phyloP scores from a whole-genome alignment of 495 filamentous ascomycete genomes.

The Podospora fimiseda region DNA sequence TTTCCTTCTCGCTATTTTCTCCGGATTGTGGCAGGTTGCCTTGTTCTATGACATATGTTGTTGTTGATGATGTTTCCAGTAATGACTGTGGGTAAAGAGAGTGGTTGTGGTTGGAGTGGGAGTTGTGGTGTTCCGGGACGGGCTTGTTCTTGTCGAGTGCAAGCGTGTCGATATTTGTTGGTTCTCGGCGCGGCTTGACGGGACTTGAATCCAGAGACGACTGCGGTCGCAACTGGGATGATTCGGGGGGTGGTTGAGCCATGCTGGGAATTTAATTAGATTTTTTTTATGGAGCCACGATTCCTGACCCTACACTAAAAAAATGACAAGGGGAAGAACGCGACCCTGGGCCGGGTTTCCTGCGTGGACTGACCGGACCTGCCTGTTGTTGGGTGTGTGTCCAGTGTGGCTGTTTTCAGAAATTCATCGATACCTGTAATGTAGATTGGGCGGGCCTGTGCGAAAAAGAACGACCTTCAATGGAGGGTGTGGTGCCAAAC shows the following conservation, averaged over 20 bases:
- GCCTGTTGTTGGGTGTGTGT: slow-evolving; percentile 15
- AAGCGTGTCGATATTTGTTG: slow-evolving; percentile 18
- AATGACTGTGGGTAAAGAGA: neutral
- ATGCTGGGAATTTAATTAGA: slow-evolving; percentile 41
- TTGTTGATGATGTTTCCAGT: neutral
- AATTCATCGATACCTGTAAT: slow-evolving; percentile 22
- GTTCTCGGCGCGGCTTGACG: slow-evolving; percentile 19
- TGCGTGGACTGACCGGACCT: slow-evolving; percentile 25
- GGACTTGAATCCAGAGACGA: slow-evolving; percentile 25
- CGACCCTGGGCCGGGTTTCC: slow-evolving; percentile 37
- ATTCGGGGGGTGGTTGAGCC: slow-evolving; percentile 34
- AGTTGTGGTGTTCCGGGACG: neutral
- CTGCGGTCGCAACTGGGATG: slow-evolving; percentile 26
- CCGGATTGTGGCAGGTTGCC: slow-evolving; percentile 8
- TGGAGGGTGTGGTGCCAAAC: no score
- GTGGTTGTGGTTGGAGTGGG: slow-evolving; percentile 1
- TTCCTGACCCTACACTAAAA: slow-evolving; percentile 28
- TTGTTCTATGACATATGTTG: slow-evolving; percentile 11
- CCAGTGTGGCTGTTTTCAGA: slow-evolving; percentile 27
- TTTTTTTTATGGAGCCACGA: slow-evolving; percentile 38
- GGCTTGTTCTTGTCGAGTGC: slow-evolving; percentile 4
- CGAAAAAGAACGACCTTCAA: no score
- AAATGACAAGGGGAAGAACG: slow-evolving; percentile 29
- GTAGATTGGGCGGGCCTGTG: slow-evolving; percentile 19
- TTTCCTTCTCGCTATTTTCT: slow-evolving; percentile 15